Percentiles rank a stretch among this genome's conserved stretches.
Conservation (phyloP, 2,329 filamentous ascomycete species). For the Emmonsia crescens region DNA sequence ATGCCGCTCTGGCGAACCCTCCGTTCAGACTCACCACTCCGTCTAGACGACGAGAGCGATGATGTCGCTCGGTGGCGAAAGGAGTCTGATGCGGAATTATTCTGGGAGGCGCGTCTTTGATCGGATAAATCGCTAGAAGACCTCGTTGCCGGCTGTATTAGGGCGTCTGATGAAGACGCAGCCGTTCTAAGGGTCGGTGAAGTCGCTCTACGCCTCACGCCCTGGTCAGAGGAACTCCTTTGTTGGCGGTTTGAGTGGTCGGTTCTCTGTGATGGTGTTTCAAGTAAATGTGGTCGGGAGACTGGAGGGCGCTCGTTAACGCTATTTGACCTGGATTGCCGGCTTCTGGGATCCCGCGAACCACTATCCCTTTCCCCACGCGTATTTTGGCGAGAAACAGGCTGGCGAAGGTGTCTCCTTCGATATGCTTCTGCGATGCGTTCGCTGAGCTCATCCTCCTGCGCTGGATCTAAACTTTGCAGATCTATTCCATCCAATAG, state of each 20-base stretch:
- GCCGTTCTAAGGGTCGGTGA: slow-evolving; percentile 23
- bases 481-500: slow-evolving; percentile 79
- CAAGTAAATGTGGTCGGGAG: slow-evolving; percentile 16
- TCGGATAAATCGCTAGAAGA: slow-evolving; percentile 55
- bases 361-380: not conserved
- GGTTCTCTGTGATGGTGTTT: slow-evolving; percentile 9
- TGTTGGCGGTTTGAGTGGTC: slow-evolving; percentile 9
- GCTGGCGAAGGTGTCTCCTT: slow-evolving; percentile 47
- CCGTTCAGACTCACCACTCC: not conserved
- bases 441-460: slow-evolving; percentile 83
- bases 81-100: not conserved
- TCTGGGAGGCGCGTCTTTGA: slow-evolving; percentile 13
- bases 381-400: not conserved
- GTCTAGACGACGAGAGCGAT: not conserved
- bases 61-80: slow-evolving; percentile 1
- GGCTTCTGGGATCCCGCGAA: not conserved
- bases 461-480: slow-evolving; percentile 69
- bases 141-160: slow-evolving; percentile 38
- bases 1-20: not conserved
- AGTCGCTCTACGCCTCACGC: slow-evolving; percentile 15
- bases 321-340: slow-evolving; percentile 1
- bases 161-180: slow-evolving; percentile 18
- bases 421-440: slow-evolving; percentile 83
- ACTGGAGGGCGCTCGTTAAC: slow-evolving; percentile 12
- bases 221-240: slow-evolving; percentile 20